Evolutionary conservation across 306 rosid genomes (phyloP), one percentile per base, ranked within the genome.

Genomic region (Hylodesmum podocarpum): DNA sequence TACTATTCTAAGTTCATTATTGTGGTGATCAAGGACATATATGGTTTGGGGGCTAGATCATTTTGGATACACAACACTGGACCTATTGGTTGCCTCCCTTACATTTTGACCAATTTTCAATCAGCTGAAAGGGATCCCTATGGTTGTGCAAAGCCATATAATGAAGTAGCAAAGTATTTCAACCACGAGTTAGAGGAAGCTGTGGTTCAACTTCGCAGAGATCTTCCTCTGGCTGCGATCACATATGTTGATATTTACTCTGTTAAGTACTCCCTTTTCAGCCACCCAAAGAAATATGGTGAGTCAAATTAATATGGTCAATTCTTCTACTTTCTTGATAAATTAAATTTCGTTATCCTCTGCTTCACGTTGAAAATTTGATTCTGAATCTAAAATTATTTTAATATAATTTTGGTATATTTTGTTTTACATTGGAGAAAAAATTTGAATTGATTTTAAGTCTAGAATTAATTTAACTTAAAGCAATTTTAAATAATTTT

Each of bases 201-300:
- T 0, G 77, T 81, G 7, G 43, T 19, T 79, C 81, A 87, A 44
- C 84, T 90, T 15, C 78, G 87, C 12, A 55, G 79, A 19, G 79
- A 88, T 37, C 83, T 90, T 40, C 85, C 93, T 4, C 27, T 28
- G 0, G 84, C 93, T 55, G 88, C 88, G 53, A 63, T 93, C 64
- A 93, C 93, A 2, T 85, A 93, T 34, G 96, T 89, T 16, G 98
- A 93, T 66, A 41, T 86, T 6, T 85, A 85, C 15, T 71, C 86
- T 25, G 72, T 29, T 13, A 86, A 86, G 70, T 82, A 70, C 53
- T 80, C 87, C 25, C 86, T 86, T 14, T 75, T 13, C 9, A 76
- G 36, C 25, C 25, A 86, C 2, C 85, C 92, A 14, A 33, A 81
- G 11, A 84, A 83, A 79, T 71, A 84, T 1, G 92, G 92, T 90